Base-by-base conservation (phyloP, 139 green algal genomes). In the Chlamydomonas sp. region DNA sequence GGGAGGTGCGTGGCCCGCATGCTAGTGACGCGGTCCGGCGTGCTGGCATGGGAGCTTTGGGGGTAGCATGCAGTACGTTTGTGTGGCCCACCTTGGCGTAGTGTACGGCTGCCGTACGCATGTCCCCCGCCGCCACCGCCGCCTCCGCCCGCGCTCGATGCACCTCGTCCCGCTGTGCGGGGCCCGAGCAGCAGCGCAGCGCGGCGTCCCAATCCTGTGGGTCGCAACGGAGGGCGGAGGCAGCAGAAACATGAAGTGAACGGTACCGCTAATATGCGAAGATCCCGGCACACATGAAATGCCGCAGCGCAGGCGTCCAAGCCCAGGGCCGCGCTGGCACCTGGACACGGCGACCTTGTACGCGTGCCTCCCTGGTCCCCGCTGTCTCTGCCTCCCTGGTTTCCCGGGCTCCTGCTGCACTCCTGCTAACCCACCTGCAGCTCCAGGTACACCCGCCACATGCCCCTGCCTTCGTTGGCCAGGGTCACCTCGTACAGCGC, bases 371-470 rank as follows among this genome's bases (percentile, higher is more conserved):
- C 31, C 31, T 49, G 31, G 31, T 49, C 31, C 31, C 31, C 31
- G 5, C 71, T 77, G 12, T 17, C 71, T 20, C 1, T 12, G 12
- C 12, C 14, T 49, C 31, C 31, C 31, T 49, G 31, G 9, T 69
- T 1, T 9, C 64, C 8, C 10, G 10, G 8, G 8, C 8, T 12
- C 64, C 64, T 69, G 10, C 10, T 69, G 64, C 64, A 0, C 10
- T 69, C 8, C 10, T 69, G 64, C 64, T 79, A 78, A 5, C 82
- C n/a, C 73, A 87, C 90, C 90, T 95, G 90, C 67, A 92, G 90
- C 61, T 95, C 91, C 68, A 98, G 89, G 84, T 95, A 95, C n/a
- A 96, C 92, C 18, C 90, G 66, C 96, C 96, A 99, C 96, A 99
- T 97, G 91, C 96, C 94, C 0, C 93, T 86, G 17, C 80, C 91